Conservation (phyloP, 768 basidiomycete species). For the Boletus edulis region DNA sequence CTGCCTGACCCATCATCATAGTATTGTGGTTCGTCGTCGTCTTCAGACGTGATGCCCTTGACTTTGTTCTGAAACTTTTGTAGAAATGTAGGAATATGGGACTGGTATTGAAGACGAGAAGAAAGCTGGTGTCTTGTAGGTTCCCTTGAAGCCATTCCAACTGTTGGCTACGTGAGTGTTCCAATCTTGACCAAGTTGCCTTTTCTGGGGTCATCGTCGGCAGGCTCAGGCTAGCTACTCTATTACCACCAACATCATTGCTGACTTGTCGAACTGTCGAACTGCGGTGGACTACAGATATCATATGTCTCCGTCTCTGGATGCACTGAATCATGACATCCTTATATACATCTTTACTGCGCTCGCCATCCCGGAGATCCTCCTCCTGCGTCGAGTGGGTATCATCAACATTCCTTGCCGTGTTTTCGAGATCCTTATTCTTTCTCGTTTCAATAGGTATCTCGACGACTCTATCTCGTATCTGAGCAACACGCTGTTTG, state of each 20-base stretch:
- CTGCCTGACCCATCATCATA: slow-evolving; percentile 68
- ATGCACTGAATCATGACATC: slow-evolving; percentile 36
- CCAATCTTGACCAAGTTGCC: slow-evolving; percentile 8
- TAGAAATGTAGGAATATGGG: slow-evolving; percentile 61
- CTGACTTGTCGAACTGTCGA: background rate
- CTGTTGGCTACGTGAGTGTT: background rate
- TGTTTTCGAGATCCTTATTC: background rate
- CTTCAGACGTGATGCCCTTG: slow-evolving; percentile 49
- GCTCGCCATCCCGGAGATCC: slow-evolving; percentile 41
- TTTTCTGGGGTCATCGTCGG: slow-evolving; percentile 9
- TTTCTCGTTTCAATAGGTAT: slow-evolving; percentile 38
- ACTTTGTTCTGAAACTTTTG: slow-evolving; percentile 63
- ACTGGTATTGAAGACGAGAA: slow-evolving; percentile 62
- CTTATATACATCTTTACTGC: slow-evolving; percentile 35
- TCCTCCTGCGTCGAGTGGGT: slow-evolving; percentile 42
- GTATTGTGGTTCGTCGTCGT: slow-evolving; percentile 49
- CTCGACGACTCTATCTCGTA: slow-evolving; percentile 43
- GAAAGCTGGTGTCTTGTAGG: slow-evolving; percentile 72
- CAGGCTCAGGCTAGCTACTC: background rate
- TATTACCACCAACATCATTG: background rate
- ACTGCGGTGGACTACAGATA: background rate
- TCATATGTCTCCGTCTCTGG: slow-evolving; percentile 20
- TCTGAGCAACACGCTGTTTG: slow-evolving; percentile 54
- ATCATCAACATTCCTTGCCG: background rate
- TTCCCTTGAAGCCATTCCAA: slow-evolving; percentile 48